Conservation (phyloP, 2,329 filamentous ascomycete genomes). For the Gaeumannomyces sp. region DNA sequence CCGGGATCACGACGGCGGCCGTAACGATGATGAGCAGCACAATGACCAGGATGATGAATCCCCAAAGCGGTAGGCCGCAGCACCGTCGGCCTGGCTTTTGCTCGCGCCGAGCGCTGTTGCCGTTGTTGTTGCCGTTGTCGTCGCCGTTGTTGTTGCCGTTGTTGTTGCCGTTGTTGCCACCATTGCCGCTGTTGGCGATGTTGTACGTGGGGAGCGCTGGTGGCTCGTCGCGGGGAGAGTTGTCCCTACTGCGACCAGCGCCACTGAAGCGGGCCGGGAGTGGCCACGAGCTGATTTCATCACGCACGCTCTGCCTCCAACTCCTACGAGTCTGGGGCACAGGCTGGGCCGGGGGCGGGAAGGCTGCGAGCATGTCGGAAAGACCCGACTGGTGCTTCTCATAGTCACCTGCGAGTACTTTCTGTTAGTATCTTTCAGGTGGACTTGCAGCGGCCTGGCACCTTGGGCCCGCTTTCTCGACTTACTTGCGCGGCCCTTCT, state of each 20-base stretch:
- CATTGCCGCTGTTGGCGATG: slow-evolving; percentile 17
- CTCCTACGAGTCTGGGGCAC: slow-evolving; percentile 29
- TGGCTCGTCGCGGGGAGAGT: slow-evolving; percentile 1
- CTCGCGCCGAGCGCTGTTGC: slow-evolving; percentile 15
- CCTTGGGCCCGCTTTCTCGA: too few relatives aligned
- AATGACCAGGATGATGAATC: slow-evolving; percentile 60
- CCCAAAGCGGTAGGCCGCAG: slow-evolving; percentile 79
- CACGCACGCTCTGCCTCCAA: slow-evolving; percentile 39
- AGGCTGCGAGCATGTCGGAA: slow-evolving; percentile 61
- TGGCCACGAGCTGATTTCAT: slow-evolving; percentile 47
- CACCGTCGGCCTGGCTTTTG: slow-evolving; percentile 49
- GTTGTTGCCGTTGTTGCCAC: slow-evolving; percentile 8
- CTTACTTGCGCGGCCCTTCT: too few relatives aligned
- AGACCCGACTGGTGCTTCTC: slow-evolving; percentile 46
- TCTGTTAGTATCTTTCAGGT: too few relatives aligned
- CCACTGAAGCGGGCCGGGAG: slow-evolving; percentile 24
- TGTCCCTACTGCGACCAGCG: slow-evolving; percentile 13
- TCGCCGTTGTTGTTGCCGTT: slow-evolving; percentile 6
- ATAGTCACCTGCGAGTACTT: slow-evolving; percentile 22
- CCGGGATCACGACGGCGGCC: slow-evolving; percentile 75
- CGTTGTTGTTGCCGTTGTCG: slow-evolving; percentile 10
- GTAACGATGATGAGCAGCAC: slow-evolving; percentile 66
- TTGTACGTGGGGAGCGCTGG: background rate
- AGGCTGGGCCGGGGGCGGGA: slow-evolving; percentile 52
- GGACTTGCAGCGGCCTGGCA: too few relatives aligned